Base-by-base conservation (phyloP, 176 grass and related monocot genomes). In the Cenchrus purpureus region DNA sequence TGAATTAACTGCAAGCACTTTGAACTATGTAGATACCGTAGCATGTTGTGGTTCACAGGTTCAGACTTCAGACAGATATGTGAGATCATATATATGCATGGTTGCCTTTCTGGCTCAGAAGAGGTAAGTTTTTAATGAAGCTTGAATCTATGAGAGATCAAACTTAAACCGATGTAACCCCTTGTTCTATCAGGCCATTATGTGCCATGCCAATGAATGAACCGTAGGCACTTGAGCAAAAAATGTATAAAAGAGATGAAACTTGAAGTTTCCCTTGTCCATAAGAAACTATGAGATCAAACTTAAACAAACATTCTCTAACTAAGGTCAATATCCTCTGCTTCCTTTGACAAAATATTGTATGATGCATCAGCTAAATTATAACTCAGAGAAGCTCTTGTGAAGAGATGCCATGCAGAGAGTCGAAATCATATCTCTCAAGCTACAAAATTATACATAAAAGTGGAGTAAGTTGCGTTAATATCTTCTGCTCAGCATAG, bases 351-450 rank as follows among this genome's bases (percentile, higher is more conserved):
- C 43, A 58, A 71, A 1, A 55, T 40, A 22, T 14, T 68, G 20
- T 60, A 45, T 78, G 48, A 54, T 82, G 51, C 53, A 70, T 53
- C 15, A 32, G 29, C 54, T 28, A 70, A 81, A 68, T 62, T 45
- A 57, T 51, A 34, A 28, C n/a, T 62, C n/a, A 62, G 59, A 62
- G 19, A 60, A 60, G 20, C 19, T 61, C 25, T 25, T 22, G 2
- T 4, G 25, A 61, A 25, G 58, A 61, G 20, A 9, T 61, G 8
- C 2, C 2, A 60, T 60, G 57, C 55, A 20, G 17, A 57, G 17
- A 8, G 16, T 20, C 0, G 1, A 57, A 20, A 57, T n/a, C 8
- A 2, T n/a, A 8, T 22, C 1, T 19, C 0, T 71, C 5, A 42
- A 22, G 9, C 4, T 45, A 10, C 34, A 40, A 67, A 20, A 44